Conservation (phyloP, 2,329 filamentous ascomycete species). For the Paecilomyces formosus region DNA sequence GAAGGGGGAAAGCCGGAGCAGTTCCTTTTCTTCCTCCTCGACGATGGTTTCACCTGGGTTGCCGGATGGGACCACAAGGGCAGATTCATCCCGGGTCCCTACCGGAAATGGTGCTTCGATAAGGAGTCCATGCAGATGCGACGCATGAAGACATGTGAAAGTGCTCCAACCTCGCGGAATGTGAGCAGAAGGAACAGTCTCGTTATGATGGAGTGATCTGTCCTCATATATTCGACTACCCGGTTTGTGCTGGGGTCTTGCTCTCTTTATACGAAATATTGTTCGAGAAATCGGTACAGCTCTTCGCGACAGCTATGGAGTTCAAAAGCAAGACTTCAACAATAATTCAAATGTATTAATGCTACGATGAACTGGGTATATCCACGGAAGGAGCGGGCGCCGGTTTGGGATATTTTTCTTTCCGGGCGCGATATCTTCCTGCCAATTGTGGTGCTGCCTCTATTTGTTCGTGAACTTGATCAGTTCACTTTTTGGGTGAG, state of each 20-base stretch:
- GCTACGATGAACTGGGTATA: not conserved
- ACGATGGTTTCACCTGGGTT: conserved; percentile 43
- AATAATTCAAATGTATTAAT: not conserved
- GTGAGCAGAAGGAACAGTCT: conserved; percentile 14
- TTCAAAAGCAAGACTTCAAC: not conserved
- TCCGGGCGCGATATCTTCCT: not conserved
- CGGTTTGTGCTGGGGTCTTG: not conserved
- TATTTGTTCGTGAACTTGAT: not conserved
- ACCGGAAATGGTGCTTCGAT: conserved; percentile 43
- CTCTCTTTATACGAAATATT: not conserved
- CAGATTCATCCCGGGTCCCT: conserved; percentile 44
- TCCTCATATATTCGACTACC: not conserved
- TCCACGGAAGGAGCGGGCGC: not conserved
- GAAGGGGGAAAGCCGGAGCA: conserved; percentile 29
- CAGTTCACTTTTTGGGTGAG: not conserved
- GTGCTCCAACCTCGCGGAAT: conserved; percentile 28
- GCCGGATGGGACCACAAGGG: conserved; percentile 43
- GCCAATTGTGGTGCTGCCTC: not conserved
- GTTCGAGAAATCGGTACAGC: not conserved
- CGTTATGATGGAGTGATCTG: not conserved
- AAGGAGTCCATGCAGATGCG: conserved; percentile 28
- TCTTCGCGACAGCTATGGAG: not conserved
- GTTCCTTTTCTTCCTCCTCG: conserved; percentile 43
- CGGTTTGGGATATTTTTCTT: not conserved
- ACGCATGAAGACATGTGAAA: conserved; percentile 24